These are phyloP conservation scores for Aspergillus awamori DNA, from an alignment of 2,329 filamentous ascomycete genomes.

Conservation along the genomic window DNA sequence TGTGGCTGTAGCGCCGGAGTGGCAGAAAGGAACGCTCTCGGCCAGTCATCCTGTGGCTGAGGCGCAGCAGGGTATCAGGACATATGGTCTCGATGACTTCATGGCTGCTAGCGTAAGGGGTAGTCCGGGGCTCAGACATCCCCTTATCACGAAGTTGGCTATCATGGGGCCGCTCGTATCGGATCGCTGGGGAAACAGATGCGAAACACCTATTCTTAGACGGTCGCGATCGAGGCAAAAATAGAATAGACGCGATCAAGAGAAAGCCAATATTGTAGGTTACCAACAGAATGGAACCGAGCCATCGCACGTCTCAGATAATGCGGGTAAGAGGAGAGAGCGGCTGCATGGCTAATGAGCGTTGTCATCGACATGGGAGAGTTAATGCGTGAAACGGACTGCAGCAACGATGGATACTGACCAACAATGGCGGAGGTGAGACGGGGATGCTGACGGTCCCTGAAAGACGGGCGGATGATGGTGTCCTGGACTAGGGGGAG, in stretches of 20 bases:
- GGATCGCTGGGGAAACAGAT: not conserved
- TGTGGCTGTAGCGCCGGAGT: conserved; percentile 14
- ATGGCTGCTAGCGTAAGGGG: conserved; percentile 5
- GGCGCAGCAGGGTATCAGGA: conserved; percentile 15
- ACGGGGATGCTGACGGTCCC: not conserved
- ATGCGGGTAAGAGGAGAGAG: conserved; percentile 7
- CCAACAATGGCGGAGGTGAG: conserved; percentile 6
- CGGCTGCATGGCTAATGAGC: conserved; percentile 20
- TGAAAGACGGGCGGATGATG: not conserved
- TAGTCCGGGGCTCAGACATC: conserved; percentile 21
- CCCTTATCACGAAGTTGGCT: conserved; percentile 6
- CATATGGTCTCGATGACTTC: not conserved
- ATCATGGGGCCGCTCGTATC: conserved; percentile 9
- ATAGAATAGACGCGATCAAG: conserved; percentile 9
- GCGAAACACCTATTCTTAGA: conserved; percentile 19
- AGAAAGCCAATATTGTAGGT: conserved; percentile 12
- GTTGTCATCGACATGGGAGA: not conserved
- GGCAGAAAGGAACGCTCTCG: conserved; percentile 9
- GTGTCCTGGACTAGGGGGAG: not conserved
- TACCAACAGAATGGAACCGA: conserved; percentile 20
- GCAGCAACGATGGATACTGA: not conserved
- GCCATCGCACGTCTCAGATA: conserved; percentile 17
- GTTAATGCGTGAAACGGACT: not conserved
- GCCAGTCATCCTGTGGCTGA: conserved; percentile 19
- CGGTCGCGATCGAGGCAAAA: conserved; percentile 2